Percentiles rank a stretch among this genome's conserved stretches.
Evolutionary conservation across 1,284 basidiomycete species (phyloP).

Genomic region (Naganishia albida): DNA sequence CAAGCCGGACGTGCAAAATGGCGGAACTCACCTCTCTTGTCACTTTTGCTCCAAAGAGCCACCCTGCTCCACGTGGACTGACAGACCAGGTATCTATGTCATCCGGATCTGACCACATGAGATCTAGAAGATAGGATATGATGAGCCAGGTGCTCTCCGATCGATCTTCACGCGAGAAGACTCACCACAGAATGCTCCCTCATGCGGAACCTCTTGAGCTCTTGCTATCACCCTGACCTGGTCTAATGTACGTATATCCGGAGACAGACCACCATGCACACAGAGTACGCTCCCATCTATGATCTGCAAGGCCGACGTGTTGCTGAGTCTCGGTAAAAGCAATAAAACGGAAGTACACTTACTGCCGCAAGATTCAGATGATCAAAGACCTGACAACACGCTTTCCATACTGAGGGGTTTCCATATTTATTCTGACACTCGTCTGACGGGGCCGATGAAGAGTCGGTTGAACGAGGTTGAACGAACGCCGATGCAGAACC

Average conservation of each 20-base stretch:
- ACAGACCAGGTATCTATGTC: conserved; percentile 95
- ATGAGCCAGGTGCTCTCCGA: conserved; percentile 1
- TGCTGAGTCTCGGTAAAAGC: background rate
- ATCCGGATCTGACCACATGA: conserved; percentile 98
- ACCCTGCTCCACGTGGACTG: conserved; percentile 89
- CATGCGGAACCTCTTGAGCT: conserved; percentile 93
- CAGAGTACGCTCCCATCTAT: conserved; percentile 89
- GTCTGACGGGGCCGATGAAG: conserved; percentile 58
- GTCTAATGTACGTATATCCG: conserved; percentile 87
- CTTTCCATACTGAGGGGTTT: conserved; percentile 90
- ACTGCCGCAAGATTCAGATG: conserved; percentile 90
- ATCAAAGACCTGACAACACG: conserved; percentile 93
- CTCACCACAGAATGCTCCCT: conserved; percentile 93
- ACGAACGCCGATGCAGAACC: background rate
- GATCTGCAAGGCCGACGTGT: conserved; percentile 61
- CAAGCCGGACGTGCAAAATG: background rate
- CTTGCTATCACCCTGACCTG: conserved; percentile 87
- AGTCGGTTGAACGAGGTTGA: background rate
- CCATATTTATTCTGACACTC: conserved; percentile 97
- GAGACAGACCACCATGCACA: conserved; percentile 89
- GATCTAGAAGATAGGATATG: conserved; percentile 60
- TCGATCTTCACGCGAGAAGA: conserved; percentile 24
- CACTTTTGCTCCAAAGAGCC: conserved; percentile 88
- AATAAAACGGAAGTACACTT: conserved; percentile 47
- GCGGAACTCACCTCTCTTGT: conserved; percentile 69